Conservation (phyloP, 2,329 filamentous ascomycete species). For the Eutypella sp. region DNA sequence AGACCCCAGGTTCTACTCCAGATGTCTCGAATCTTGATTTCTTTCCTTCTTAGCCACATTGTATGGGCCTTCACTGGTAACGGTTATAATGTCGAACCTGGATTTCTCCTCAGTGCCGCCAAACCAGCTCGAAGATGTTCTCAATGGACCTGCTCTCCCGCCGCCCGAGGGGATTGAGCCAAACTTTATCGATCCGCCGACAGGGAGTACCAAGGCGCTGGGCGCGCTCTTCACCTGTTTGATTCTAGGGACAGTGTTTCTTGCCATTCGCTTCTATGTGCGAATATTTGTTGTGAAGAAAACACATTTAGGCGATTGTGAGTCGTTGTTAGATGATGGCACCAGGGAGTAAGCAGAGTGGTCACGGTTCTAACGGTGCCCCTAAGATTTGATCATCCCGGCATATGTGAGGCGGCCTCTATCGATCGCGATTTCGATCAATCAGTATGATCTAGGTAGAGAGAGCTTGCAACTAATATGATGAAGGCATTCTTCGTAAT, state of each 20-base stretch:
- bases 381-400: conserved; percentile 5
- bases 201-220: conserved; percentile 1
- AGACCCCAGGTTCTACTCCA: too few relatives aligned
- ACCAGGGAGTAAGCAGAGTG: neutral
- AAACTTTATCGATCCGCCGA: conserved; percentile 9
- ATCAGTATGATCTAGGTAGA: neutral
- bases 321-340: neutral
- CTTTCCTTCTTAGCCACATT: too few relatives aligned
- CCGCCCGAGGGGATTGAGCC: conserved; percentile 6
- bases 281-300: conserved; percentile 4
- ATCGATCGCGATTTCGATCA: neutral
- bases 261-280: conserved; percentile 4
- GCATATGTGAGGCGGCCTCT: neutral
- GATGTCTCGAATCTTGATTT: too few relatives aligned
- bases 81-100: neutral
- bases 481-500: neutral
- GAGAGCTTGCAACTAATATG: neutral
- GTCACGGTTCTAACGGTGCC: neutral
- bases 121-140: neutral
- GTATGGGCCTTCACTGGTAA: too few relatives aligned
- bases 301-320: conserved; percentile 5
- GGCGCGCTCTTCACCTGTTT: conserved; percentile 1
- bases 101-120: neutral
- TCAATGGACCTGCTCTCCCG: conserved; percentile 8
- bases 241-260: conserved; percentile 5